Evolutionary conservation across 495 filamentous ascomycete species (phyloP).

Genomic region (Talaromyces wortmannii): DNA sequence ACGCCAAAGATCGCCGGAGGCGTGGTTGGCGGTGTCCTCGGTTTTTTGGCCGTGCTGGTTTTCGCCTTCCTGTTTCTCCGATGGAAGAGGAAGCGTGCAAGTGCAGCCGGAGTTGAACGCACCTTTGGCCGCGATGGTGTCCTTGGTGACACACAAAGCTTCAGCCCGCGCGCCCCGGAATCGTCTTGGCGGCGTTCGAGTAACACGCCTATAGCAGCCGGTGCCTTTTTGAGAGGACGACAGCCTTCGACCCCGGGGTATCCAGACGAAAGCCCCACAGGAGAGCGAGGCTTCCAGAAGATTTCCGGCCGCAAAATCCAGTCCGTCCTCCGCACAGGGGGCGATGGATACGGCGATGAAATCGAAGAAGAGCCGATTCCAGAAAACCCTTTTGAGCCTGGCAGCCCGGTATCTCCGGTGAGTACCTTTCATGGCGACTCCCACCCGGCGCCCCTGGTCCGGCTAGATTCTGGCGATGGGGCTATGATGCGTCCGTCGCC

Average conservation of each 20-base stretch:
- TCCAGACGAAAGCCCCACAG: conserved; percentile 24
- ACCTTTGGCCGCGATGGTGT: not conserved
- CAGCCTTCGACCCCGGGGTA: conserved; percentile 26
- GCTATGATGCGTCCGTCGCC: conserved; percentile 38
- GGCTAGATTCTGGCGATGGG: not conserved
- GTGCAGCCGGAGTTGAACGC: conserved; percentile 12
- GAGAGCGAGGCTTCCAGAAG: conserved; percentile 51
- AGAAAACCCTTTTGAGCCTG: conserved; percentile 2
- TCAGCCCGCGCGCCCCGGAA: conserved; percentile 9
- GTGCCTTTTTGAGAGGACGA: conserved; percentile 20
- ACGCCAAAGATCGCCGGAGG: conserved; percentile 50
- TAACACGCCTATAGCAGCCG: conserved; percentile 48
- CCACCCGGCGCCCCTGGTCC: not conserved
- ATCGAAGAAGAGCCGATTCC: conserved; percentile 17
- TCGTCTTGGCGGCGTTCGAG: conserved; percentile 47
- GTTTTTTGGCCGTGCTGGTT: conserved; percentile 50
- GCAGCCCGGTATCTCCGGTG: conserved; percentile 4
- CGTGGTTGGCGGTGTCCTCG: conserved; percentile 60
- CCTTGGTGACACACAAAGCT: not conserved
- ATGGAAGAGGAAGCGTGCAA: conserved; percentile 33
- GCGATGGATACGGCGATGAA: conserved; percentile 60
- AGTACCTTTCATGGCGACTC: not conserved
- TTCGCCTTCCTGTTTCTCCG: conserved; percentile 47
- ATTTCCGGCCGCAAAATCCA: conserved; percentile 68
- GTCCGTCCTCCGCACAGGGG: conserved; percentile 61